phyloP scores from a whole-genome alignment of 148 eudicot species.

The Cornus florida region DNA sequence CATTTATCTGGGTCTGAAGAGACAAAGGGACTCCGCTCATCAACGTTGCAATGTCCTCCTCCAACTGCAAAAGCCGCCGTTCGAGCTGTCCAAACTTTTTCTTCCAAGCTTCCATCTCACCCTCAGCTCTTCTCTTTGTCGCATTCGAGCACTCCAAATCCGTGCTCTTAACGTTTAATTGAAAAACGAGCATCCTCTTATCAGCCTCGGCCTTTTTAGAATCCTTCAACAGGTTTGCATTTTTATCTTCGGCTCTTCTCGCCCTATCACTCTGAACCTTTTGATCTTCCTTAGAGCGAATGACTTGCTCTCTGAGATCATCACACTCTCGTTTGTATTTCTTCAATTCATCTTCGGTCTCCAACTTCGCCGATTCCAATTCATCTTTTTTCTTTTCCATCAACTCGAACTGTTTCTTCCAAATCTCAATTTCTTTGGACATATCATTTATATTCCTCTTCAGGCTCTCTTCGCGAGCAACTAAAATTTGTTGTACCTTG shows the following conservation, averaged over 20 bases:
- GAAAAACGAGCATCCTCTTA: not conserved
- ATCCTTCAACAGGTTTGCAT: not conserved
- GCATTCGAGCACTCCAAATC: not conserved
- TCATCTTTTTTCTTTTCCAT: conserved; percentile 5
- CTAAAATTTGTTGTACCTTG: not conserved
- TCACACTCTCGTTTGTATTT: conserved; percentile 7
- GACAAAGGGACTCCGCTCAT: not conserved
- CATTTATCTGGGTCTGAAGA: not conserved
- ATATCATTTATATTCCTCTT: not conserved
- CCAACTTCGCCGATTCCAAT: not conserved
- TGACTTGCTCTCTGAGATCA: not conserved
- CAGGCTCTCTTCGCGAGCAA: not conserved
- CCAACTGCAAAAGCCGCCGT: not conserved
- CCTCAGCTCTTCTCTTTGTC: not conserved
- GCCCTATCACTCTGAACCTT: not conserved
- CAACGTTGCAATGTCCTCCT: not conserved
- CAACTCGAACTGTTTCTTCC: not conserved
- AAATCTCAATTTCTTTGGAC: not conserved
- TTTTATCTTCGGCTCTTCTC: not conserved
- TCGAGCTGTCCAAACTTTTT: not conserved
- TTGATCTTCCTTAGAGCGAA: conserved; percentile 3
- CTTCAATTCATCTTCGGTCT: conserved; percentile 11
- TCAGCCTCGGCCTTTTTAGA: not conserved
- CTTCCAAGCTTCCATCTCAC: not conserved
- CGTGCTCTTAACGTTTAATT: not conserved